Percentiles rank a stretch among this genome's conserved stretches.
phyloP scores from a whole-genome alignment of 2,329 filamentous ascomycete species.

The Penicillium sp. region DNA sequence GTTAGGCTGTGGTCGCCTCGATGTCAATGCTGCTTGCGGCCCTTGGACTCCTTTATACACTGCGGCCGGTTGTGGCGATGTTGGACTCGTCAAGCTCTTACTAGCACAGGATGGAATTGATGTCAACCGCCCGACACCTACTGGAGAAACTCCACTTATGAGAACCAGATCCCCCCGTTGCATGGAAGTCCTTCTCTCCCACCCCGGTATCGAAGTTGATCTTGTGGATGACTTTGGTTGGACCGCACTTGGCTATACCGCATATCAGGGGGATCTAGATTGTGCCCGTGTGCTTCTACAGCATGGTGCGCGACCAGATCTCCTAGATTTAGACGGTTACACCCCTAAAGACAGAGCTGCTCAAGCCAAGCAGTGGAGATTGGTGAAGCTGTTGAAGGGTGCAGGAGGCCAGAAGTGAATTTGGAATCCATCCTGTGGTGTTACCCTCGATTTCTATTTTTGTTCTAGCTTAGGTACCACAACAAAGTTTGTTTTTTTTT shows the following conservation, averaged over 20 bases:
- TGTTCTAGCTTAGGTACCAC: too few species aligned
- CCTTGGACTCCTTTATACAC: not conserved
- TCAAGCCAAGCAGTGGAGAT: not conserved
- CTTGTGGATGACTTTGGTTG: not conserved
- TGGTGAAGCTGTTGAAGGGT: not conserved
- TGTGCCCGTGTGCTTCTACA: not conserved
- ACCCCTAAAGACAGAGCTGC: not conserved
- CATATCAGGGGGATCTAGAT: not conserved
- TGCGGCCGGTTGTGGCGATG: not conserved
- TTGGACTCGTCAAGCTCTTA: not conserved
- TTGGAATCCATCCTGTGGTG: not conserved
- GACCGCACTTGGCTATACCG: constrained; percentile 1
- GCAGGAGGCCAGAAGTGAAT: not conserved
- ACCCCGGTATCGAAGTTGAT: not conserved
- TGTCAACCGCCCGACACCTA: not conserved
- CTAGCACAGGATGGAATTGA: constrained; percentile 2
- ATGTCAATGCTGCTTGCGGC: not conserved
- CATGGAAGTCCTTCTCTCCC: constrained; percentile 1
- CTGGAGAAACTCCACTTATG: not conserved
- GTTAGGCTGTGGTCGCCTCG: not conserved
- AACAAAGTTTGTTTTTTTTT: too few species aligned
- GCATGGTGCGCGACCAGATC: not conserved
- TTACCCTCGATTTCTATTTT: too few species aligned
- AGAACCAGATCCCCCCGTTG: not conserved
- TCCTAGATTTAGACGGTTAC: not conserved